Evolutionary conservation across 2,329 filamentous ascomycete genomes (phyloP).

Genomic region (Elsinoe arachidis): DNA sequence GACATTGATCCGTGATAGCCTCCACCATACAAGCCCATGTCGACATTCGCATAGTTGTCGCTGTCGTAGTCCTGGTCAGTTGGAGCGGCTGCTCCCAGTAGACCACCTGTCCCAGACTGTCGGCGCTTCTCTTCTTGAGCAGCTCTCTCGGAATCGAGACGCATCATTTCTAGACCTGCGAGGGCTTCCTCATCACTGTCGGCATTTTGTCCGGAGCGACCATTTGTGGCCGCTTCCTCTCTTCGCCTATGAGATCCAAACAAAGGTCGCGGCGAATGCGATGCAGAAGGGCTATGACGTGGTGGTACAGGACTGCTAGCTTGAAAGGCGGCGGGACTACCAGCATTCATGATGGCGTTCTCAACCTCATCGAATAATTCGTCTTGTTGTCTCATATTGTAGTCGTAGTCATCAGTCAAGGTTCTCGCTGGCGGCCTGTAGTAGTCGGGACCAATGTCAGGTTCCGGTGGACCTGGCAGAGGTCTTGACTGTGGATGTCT

Average conservation of each 20-base stretch:
- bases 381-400: slow-evolving; percentile 38
- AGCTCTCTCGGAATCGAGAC: slow-evolving; percentile 68
- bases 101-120: slow-evolving; percentile 48
- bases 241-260: slow-evolving; percentile 16
- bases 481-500: slow-evolving; percentile 51
- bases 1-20: slow-evolving; percentile 56
- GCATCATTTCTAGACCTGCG: slow-evolving; percentile 74
- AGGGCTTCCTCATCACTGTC: slow-evolving; percentile 84
- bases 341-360: slow-evolving; percentile 39
- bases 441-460: slow-evolving; percentile 33
- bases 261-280: slow-evolving; percentile 17
- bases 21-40: slow-evolving; percentile 66
- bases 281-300: not conserved
- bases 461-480: slow-evolving; percentile 47
- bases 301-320: slow-evolving; percentile 11
- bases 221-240: slow-evolving; percentile 31
- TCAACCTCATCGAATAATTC: slow-evolving; percentile 52
- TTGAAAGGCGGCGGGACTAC: slow-evolving; percentile 16
- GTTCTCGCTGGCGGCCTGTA: slow-evolving; percentile 26
- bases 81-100: slow-evolving; percentile 36
- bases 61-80: slow-evolving; percentile 53
- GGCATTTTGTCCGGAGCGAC: slow-evolving; percentile 44
- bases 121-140: slow-evolving; percentile 46
- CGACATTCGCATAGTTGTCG: slow-evolving; percentile 58
- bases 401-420: slow-evolving; percentile 18